Percentiles rank a stretch among this genome's conserved stretches.
Evolutionary conservation across 768 basidiomycete species (phyloP).

Genomic region (Mycena pura): DNA sequence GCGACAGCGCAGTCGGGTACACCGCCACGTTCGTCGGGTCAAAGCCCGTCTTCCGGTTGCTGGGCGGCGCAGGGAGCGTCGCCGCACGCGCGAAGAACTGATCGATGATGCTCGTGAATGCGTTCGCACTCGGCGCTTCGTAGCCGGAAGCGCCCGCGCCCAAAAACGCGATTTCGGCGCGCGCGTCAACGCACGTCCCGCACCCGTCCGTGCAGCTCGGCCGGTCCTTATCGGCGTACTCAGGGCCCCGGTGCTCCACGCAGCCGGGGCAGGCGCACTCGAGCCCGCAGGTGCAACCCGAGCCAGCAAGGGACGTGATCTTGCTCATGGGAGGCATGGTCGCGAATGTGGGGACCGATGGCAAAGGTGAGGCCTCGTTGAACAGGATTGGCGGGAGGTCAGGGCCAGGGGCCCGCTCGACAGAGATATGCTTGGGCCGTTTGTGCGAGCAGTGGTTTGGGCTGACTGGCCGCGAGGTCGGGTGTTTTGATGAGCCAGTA

Average conservation of each 20-base stretch:
- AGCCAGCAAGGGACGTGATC: slow-evolving; percentile 64
- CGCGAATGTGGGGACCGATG: slow-evolving; percentile 54
- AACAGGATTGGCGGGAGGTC: slow-evolving; percentile 58
- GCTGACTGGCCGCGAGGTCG: slow-evolving; percentile 37
- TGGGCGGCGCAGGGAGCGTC: slow-evolving; percentile 67
- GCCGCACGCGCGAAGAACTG: slow-evolving; percentile 73
- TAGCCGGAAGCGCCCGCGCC: too few relatives aligned
- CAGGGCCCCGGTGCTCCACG: slow-evolving; percentile 66
- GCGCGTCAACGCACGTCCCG: slow-evolving; percentile 66
- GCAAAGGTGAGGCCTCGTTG: slow-evolving; percentile 32
- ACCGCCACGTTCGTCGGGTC: slow-evolving; percentile 61
- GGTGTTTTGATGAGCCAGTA: slow-evolving; percentile 21
- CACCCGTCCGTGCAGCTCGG: slow-evolving; percentile 61
- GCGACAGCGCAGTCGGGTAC: slow-evolving; percentile 46
- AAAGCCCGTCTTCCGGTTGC: slow-evolving; percentile 45
- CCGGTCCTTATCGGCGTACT: slow-evolving; percentile 53
- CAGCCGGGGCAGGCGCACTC: slow-evolving; percentile 79
- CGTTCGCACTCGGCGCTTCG: background rate
- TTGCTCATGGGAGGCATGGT: slow-evolving; percentile 67
- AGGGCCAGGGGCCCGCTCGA: slow-evolving; percentile 36
- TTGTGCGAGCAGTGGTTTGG: slow-evolving; percentile 37
- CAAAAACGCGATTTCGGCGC: slow-evolving; percentile 52
- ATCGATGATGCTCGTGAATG: slow-evolving; percentile 52
- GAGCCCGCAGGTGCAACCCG: slow-evolving; percentile 76
- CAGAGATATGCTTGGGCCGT: slow-evolving; percentile 36